A percentile compares a stretch with the other conserved stretches of the same genome.
Evolutionary conservation across 345 rosid genomes (phyloP).

Genomic region (Eucalyptus melliodora): DNA sequence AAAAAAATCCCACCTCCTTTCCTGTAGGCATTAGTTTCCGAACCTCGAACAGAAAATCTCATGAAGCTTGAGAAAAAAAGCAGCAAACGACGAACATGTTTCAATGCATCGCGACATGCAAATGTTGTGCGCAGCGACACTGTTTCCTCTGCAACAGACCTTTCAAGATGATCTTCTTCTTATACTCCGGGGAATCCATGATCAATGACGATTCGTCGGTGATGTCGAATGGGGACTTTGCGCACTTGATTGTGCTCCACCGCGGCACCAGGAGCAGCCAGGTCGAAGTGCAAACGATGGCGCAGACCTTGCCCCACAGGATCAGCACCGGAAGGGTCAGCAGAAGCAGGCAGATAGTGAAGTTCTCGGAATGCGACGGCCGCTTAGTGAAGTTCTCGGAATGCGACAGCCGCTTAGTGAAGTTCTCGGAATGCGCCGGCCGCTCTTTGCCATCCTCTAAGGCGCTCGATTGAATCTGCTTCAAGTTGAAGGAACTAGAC

Average conservation of each 20-base stretch:
- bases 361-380: not conserved
- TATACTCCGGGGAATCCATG: constrained; percentile 4
- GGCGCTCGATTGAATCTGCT: not conserved
- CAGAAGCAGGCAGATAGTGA: constrained; percentile 9
- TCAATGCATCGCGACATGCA: not conserved
- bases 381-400: not conserved
- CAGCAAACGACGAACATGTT: not conserved
- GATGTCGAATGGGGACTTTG: not conserved
- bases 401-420: not conserved
- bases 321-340: constrained; percentile 18
- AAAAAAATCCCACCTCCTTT: not conserved
- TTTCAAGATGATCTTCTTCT: constrained; percentile 25
- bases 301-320: constrained; percentile 39
- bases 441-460: not conserved
- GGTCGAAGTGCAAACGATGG: constrained; percentile 35
- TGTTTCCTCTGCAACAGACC: constrained; percentile 14
- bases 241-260: not conserved
- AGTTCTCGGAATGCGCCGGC: not conserved
- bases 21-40: not conserved
- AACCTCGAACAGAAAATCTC: not conserved
- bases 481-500: not conserved
- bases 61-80: not conserved
- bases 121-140: not conserved
- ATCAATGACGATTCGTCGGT: not conserved
- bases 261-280: constrained; percentile 19